These are phyloP conservation scores for Aspergillus glaucus DNA, from an alignment of 2,329 filamentous ascomycete genomes.

Conservation along the genomic window DNA sequence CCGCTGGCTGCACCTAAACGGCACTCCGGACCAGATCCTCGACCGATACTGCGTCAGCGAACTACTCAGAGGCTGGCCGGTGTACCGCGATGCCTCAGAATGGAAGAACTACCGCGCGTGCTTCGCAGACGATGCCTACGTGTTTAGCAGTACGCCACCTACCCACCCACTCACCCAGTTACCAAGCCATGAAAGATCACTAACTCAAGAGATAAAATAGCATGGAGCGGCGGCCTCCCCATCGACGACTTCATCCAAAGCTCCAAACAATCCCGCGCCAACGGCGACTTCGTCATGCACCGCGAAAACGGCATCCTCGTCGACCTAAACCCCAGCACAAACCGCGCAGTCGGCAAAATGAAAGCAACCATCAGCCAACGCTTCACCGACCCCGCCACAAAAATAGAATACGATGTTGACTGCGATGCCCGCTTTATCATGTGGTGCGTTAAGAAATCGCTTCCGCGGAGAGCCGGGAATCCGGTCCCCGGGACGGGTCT, in stretches of 20 bases:
- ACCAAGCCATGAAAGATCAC: neutral
- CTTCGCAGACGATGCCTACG: conserved; percentile 39
- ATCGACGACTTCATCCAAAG: neutral
- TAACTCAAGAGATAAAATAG: neutral
- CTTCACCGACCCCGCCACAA: neutral
- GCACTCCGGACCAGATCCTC: conserved; percentile 35
- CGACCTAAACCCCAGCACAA: neutral
- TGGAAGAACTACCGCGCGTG: conserved; percentile 49
- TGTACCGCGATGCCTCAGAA: conserved; percentile 49
- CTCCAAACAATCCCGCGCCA: neutral
- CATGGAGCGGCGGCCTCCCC: neutral
- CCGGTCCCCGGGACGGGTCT: neutral
- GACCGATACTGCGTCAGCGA: conserved; percentile 45
- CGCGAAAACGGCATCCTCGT: neutral
- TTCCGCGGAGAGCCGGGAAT: neutral
- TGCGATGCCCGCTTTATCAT: neutral
- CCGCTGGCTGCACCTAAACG: conserved; percentile 40
- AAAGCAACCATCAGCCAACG: conserved; percentile 1
- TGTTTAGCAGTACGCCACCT: conserved; percentile 43
- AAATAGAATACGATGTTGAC: neutral
- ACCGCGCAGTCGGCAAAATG: neutral
- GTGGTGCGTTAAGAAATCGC: neutral
- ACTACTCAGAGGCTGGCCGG: conserved; percentile 51
- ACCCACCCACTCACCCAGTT: neutral
- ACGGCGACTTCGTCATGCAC: neutral